phyloP scores from a whole-genome alignment of 2,329 filamentous ascomycete species.

The Neonectria magnoliae region DNA sequence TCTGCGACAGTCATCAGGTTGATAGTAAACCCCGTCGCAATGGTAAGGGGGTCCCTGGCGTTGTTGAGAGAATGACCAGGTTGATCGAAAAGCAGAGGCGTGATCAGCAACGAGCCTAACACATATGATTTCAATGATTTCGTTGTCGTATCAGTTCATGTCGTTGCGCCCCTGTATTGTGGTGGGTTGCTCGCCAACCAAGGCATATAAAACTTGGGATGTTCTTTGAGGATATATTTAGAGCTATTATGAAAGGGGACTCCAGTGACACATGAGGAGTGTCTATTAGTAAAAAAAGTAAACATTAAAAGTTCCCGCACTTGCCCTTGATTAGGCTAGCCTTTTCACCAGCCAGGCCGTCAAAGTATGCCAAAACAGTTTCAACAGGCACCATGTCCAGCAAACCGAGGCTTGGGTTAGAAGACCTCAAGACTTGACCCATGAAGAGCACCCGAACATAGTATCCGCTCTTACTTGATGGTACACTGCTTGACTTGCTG shows the following conservation, averaged over 20 bases:
- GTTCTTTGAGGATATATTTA: no score
- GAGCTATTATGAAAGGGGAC: neutral
- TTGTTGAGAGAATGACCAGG: no score
- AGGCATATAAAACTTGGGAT: no score
- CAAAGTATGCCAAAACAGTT: slow-evolving; percentile 74
- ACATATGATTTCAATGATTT: no score
- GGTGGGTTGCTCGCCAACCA: no score
- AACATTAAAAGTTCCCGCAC: slow-evolving; percentile 28
- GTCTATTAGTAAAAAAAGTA: neutral
- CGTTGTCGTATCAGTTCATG: no score
- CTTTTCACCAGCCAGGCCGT: slow-evolving; percentile 71
- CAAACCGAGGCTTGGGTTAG: slow-evolving; percentile 71
- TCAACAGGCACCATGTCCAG: slow-evolving; percentile 78
- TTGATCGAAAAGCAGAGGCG: no score
- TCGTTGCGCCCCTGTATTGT: no score
- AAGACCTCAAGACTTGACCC: slow-evolving; percentile 73
- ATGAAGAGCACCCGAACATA: slow-evolving; percentile 77
- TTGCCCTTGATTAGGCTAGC: slow-evolving; percentile 55
- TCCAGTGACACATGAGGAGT: neutral
- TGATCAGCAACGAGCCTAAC: no score
- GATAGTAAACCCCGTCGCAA: no score
- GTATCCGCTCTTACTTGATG: slow-evolving; percentile 43
- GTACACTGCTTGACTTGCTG: neutral
- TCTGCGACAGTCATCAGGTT: no score
- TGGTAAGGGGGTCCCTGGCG: no score